A percentile compares a stretch with the other conserved stretches of the same genome.
phyloP scores from a whole-genome alignment of 2,329 filamentous ascomycete genomes.

The Exophiala xenobiotica region DNA sequence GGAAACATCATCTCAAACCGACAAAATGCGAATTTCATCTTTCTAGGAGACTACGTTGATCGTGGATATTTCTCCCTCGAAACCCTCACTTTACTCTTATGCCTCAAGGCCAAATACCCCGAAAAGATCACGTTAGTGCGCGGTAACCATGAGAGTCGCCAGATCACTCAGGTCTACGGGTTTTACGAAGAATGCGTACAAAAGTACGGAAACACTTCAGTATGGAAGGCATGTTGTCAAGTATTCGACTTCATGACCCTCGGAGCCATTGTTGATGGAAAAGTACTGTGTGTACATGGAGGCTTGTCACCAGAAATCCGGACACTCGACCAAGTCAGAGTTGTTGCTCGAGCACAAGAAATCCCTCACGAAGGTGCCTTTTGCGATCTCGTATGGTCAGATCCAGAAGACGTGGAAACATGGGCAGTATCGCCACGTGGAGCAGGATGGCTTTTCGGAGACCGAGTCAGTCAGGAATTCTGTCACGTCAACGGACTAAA shows the following conservation, averaged over 20 bases:
- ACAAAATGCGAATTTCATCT: conserved; percentile 66
- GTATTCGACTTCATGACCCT: conserved; percentile 76
- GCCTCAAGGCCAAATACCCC: conserved; percentile 56
- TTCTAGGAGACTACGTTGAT: conserved; percentile 72
- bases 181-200: conserved; percentile 77
- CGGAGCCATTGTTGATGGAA: conserved; percentile 71
- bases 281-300: conserved; percentile 71
- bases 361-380: conserved; percentile 76
- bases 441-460: conserved; percentile 66
- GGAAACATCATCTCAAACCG: conserved; percentile 43
- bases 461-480: conserved; percentile 73
- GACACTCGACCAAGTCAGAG: conserved; percentile 72
- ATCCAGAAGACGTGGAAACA: conserved; percentile 69
- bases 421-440: conserved; percentile 69
- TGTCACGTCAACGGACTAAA: conserved; percentile 73
- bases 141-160: conserved; percentile 73
- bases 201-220: conserved; percentile 74
- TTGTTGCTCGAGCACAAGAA: conserved; percentile 71
- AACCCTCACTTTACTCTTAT: conserved; percentile 64
- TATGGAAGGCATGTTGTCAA: conserved; percentile 77
- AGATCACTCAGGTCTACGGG: conserved; percentile 76
- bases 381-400: conserved; percentile 74
- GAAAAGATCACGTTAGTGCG: conserved; percentile 71
- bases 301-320: conserved; percentile 71
- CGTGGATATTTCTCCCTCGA: conserved; percentile 73